A percentile compares a stretch with the other conserved stretches of the same genome.
These are phyloP conservation scores for Ehretia macrophylla DNA, from an alignment of 257 asterid genomes.

Conservation along the genomic window DNA sequence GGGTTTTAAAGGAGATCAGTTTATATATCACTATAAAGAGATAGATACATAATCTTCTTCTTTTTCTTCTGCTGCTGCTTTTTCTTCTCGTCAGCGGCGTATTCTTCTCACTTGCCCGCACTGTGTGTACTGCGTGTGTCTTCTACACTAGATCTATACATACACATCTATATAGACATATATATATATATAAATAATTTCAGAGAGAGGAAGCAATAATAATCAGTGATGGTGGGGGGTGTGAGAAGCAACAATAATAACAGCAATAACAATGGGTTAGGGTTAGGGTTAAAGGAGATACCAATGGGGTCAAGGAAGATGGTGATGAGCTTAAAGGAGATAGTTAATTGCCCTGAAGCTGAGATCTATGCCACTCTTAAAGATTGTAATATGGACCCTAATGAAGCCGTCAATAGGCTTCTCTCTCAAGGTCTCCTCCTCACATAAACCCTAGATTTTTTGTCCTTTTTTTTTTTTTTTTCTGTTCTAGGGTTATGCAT, in stretches of 20 bases:
- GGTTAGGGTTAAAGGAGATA: constrained; percentile 41
- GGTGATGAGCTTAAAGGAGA: constrained; percentile 88
- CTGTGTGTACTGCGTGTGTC: background rate
- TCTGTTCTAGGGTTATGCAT: background rate
- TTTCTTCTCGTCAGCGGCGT: no score
- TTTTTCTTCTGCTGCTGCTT: background rate
- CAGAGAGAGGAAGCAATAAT: constrained; percentile 8
- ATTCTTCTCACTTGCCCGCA: background rate
- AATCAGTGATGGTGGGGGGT: background rate
- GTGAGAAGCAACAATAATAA: background rate
- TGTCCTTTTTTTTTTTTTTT: background rate
- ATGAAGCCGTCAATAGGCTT: constrained; percentile 77
- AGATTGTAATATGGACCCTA: constrained; percentile 96
- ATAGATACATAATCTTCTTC: background rate
- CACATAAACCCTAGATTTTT: constrained; percentile 18
- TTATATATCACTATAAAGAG: no score
- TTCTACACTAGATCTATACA: background rate
- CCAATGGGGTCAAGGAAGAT: constrained; percentile 70
- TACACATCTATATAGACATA: no score
- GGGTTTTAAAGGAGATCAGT: no score
- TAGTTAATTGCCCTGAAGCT: constrained; percentile 69
- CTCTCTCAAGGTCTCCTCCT: constrained; percentile 61
- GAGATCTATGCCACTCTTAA: constrained; percentile 93
- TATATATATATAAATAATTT: no score
- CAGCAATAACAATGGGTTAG: constrained; percentile 16